Evolutionary conservation across 2,329 filamentous ascomycete species (phyloP), one percentile per base, ranked within the genome.

Genomic region (Aspergillus sp.): DNA sequence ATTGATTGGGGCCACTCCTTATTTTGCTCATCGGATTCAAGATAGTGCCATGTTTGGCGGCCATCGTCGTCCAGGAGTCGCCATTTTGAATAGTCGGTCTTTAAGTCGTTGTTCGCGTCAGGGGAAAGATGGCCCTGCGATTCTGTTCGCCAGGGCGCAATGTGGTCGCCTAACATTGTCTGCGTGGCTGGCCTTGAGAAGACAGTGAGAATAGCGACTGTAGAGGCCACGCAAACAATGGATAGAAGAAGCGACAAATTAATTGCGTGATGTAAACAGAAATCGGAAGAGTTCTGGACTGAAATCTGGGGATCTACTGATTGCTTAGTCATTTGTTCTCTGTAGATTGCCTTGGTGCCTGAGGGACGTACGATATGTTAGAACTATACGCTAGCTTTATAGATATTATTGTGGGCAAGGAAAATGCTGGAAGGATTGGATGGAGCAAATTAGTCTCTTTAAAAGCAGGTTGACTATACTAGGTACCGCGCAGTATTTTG

Each of bases 11-110:
- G 92, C 93, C 93, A 97, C 57, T 84, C 78, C 66, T 89, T 80
- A 7, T 82, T 76, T 55, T 90, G 87, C 58, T 90, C 82, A 54
- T 95, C 88, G 9, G 85, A 84, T 62, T 84, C 77, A 3, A 99
- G 79, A 71, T 98, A 99, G 68, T 95, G 90, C 95, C 95, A 99
- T 51, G 91, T 96, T 68, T 97, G 92, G 55, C 90, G 84, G 49
- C 95, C 93, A 52, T 85, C 83, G 59, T 96, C 90, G 69, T 96
- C 89, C 60, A 86, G 84, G 71, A 98, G 77, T 61, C 95, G 85
- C 95, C 95, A 99, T 74, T 90, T 83, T 7, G 86, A 84, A 64
- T 85, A 85, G 75, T 99, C 93, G 4, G 92, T 97, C 69, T 84
- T 86, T 40, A 71, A 59, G 56, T 77, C 74, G 49, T 72, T 71